phyloP scores from a whole-genome alignment of 148 eudicot genomes.

The Silene uniflora region DNA sequence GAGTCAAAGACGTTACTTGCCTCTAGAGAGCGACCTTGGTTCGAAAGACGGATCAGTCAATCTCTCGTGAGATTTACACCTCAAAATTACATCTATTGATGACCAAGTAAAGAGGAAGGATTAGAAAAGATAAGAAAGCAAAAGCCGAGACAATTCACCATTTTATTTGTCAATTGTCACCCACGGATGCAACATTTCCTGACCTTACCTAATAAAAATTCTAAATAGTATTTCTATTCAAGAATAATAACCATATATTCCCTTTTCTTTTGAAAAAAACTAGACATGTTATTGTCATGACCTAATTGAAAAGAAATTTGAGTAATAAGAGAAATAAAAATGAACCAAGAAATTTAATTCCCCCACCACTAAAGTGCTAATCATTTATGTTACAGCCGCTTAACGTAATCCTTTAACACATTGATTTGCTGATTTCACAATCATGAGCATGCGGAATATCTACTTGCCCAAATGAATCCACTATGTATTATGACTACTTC shows the following conservation, averaged over 20 bases:
- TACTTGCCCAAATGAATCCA: constrained; percentile 10
- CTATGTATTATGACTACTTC: constrained; percentile 8
- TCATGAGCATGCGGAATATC: constrained; percentile 7
- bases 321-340: not conserved
- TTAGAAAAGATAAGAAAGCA: constrained; percentile 3
- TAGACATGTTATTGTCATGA: constrained; percentile 10
- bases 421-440: constrained; percentile 16
- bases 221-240: not conserved
- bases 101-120: not conserved
- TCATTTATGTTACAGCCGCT: constrained; percentile 11
- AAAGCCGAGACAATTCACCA: constrained; percentile 8
- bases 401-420: constrained; percentile 1
- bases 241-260: constrained; percentile 8
- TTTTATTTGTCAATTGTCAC: constrained; percentile 3
- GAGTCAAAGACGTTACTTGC: no score
- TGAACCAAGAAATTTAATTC: not conserved
- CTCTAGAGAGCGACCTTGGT: no score
- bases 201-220: constrained; percentile 12
- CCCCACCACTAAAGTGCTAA: constrained; percentile 6
- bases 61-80: not conserved
- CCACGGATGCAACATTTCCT: not conserved
- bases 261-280: not conserved
- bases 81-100: not conserved
- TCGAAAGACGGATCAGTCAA: no score
- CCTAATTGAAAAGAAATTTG: constrained; percentile 7